These are phyloP conservation scores for Boehmeria nivea DNA, from an alignment of 306 rosid genomes.

Conservation along the genomic window DNA sequence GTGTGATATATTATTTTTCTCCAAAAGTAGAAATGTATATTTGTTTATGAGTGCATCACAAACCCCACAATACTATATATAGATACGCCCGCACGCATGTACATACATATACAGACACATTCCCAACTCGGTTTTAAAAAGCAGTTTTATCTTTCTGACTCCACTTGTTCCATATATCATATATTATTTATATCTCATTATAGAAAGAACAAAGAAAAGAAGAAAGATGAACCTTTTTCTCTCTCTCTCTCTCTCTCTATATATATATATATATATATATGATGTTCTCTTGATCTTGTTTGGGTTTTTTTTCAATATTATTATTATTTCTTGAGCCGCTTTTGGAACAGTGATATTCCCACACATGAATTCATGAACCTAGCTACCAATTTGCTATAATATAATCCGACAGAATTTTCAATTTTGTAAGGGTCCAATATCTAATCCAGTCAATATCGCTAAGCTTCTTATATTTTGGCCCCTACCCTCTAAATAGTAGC, in stretches of 20 bases:
- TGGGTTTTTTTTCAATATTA: neutral
- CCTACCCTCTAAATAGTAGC: neutral
- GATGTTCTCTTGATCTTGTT: neutral
- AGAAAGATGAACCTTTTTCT: neutral
- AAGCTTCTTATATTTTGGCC: neutral
- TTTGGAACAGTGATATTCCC: constrained; percentile 2
- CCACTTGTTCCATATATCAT: neutral
- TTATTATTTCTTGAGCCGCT: constrained; percentile 1
- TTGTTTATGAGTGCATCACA: neutral
- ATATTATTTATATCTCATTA: neutral
- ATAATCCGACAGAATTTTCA: neutral
- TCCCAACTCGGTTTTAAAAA: no score
- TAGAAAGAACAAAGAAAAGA: neutral
- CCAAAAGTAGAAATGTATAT: neutral
- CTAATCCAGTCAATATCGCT: neutral
- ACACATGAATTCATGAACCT: neutral
- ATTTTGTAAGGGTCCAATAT: neutral
- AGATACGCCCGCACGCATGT: no score
- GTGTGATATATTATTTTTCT: neutral
- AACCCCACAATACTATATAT: neutral
- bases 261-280: no score
- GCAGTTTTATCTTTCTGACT: no score
- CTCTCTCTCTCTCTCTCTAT: no score
- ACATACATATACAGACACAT: neutral
- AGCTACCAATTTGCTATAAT: neutral